Percentiles rank a stretch among this genome's conserved stretches.
Conservation (phyloP, 257 asterid species). For the Capsicum chinense region DNA sequence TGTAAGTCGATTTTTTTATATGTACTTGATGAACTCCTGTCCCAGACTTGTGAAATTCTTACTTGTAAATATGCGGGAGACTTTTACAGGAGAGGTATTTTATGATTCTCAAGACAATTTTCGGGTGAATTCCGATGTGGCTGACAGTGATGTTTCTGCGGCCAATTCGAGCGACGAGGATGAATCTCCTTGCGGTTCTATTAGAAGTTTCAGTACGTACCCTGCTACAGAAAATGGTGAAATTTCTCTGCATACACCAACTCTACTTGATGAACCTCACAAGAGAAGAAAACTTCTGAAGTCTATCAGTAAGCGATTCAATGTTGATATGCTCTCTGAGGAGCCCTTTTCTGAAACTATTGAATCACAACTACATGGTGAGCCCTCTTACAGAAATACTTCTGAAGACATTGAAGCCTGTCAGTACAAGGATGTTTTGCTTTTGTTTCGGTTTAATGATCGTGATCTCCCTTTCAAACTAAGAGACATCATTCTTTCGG, state of each 20-base stretch:
- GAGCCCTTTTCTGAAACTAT: conserved; percentile 41
- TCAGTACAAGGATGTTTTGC: conserved; percentile 71
- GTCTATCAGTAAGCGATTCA: conserved; percentile 44
- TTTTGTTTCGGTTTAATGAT: conserved; percentile 72
- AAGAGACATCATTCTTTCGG: conserved; percentile 69
- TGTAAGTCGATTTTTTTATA: neutral
- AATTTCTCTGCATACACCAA: conserved; percentile 56
- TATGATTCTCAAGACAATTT: conserved; percentile 72
- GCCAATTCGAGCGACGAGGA: conserved; percentile 38
- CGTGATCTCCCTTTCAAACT: conserved; percentile 83
- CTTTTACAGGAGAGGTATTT: conserved; percentile 72
- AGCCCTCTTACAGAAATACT: conserved; percentile 46
- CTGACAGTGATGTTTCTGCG: conserved; percentile 35
- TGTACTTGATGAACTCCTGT: neutral
- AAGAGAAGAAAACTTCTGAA: conserved; percentile 72
- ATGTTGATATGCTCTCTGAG: conserved; percentile 45
- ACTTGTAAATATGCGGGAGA: conserved; percentile 31
- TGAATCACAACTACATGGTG: conserved; percentile 51
- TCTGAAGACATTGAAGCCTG: conserved; percentile 59
- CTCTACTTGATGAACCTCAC: conserved; percentile 63
- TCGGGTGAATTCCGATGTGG: conserved; percentile 39
- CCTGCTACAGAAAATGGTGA: conserved; percentile 46
- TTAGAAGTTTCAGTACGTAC: conserved; percentile 52
- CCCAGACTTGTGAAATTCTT: conserved; percentile 19
- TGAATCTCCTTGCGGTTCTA: conserved; percentile 56